Base-by-base conservation (phyloP, 2,329 filamentous ascomycete species). In the Fusarium transvaalense region DNA sequence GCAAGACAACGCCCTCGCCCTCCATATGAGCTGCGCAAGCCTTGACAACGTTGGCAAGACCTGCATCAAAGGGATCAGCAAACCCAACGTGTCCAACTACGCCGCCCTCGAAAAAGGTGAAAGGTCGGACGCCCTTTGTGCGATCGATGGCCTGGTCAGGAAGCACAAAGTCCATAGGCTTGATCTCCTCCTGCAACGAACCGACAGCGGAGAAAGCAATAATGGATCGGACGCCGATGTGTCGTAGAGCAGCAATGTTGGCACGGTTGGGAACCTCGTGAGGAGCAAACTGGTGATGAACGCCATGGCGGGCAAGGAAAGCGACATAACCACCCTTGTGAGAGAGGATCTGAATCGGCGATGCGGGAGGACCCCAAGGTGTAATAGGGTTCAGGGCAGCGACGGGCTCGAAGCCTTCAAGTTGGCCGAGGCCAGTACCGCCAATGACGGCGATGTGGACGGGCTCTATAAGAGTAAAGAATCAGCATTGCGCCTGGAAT, bases 111-210 rank as follows among this genome's bases (percentile, higher is more conserved):
- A 98, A 99, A 84, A 97, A 99, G 27, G 96, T 98, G 80, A 95
- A 97, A 3, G 95, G 94, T 10, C 96, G 87, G 67, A 97, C 86
- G 55, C 95, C 96, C 87, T 97, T 98, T 71, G 95, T 98, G 67
- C 95, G 92, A 83, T 99, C 96, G 78, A 98, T 97, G 79, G 97
- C 88, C 84, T 99, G 96, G 81, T 97, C 94, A 1, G 95, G 96
- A 14, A 99, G 87, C 52, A 98, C 92, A 79, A 99, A 99, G 84
- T 99, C 96, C 82, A 96, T 91, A 42, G 96, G 96, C 82, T 92
- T 93, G 79, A 99, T 95, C 76, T 93, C 88, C 83, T 97, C 96
- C 78, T 92, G 93, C 77, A 99, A 84, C 75, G 91, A 95, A 66
- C 96, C 96, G 59, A 99, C 96, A 48, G 96, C 96, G 69, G 91